These are phyloP conservation scores for Stephanodiscus minutulus DNA, from an alignment of 108 stramenopile species.

Conservation along the genomic window DNA sequence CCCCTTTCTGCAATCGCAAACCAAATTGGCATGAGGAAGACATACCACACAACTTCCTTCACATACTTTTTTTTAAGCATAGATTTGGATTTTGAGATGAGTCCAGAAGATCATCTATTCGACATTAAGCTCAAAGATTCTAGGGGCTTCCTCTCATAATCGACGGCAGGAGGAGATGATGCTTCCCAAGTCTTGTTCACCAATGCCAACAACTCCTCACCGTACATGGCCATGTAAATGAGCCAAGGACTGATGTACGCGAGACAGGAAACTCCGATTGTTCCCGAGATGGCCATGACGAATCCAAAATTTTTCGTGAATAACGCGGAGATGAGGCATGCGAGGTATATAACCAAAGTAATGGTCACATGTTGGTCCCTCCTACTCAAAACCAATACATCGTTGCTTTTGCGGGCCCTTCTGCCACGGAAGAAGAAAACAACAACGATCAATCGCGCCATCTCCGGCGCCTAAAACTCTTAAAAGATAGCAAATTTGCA, in stretches of 20 bases:
- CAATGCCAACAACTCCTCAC: conserved; percentile 67
- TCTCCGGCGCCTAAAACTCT: too few relatives aligned
- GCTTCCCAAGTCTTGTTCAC: conserved; percentile 51
- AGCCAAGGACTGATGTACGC: conserved; percentile 82
- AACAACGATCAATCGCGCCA: too few relatives aligned
- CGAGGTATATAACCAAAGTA: conserved; percentile 69
- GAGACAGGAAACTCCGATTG: conserved; percentile 69
- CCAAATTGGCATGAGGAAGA: conserved; percentile 75
- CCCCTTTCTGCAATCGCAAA: conserved; percentile 61
- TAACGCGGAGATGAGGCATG: conserved; percentile 71
- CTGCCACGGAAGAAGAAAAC: conserved; percentile 52
- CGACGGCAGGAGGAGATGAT: neutral
- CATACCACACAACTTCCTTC: conserved; percentile 59
- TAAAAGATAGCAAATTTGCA: too few relatives aligned
- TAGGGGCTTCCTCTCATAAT: neutral
- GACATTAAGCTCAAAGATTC: conserved; percentile 18
- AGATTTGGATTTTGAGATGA: neutral
- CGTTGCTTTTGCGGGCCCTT: conserved; percentile 61
- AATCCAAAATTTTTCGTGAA: conserved; percentile 55
- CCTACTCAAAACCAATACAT: conserved; percentile 69
- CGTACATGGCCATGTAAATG: conserved; percentile 79
- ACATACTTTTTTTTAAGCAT: neutral
- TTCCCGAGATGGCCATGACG: conserved; percentile 68
- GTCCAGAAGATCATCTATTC: neutral
- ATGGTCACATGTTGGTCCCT: conserved; percentile 67